Evolutionary conservation across 2,329 filamentous ascomycete species (phyloP).

Genomic region (Diaporthe humulicola): DNA sequence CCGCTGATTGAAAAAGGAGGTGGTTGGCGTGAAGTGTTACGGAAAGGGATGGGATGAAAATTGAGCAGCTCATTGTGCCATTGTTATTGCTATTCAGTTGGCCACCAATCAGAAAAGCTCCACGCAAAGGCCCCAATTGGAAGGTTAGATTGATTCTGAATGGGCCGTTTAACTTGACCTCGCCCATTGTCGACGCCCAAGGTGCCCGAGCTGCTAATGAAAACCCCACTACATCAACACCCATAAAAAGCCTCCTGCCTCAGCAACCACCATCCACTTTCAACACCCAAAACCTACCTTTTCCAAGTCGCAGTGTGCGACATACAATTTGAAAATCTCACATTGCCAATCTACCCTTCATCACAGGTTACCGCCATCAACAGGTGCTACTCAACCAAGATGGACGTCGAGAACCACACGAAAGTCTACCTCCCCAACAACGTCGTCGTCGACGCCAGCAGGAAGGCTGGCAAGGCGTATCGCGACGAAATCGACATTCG

Average conservation of each 20-base stretch:
- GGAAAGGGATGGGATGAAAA: conserved; percentile 8
- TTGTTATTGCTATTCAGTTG: too few species aligned
- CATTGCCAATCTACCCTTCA: background rate
- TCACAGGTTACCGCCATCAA: background rate
- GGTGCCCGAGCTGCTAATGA: background rate
- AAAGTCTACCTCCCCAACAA: conserved; percentile 5
- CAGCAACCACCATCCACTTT: background rate
- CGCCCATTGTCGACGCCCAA: background rate
- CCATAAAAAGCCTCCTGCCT: background rate
- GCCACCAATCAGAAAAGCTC: background rate
- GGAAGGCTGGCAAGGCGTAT: background rate
- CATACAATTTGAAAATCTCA: background rate
- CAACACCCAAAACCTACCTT: background rate
- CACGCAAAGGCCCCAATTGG: too few species aligned
- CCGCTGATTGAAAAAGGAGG: background rate
- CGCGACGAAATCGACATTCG: background rate
- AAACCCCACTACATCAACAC: background rate
- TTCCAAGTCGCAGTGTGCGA: background rate
- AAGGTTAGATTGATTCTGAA: background rate
- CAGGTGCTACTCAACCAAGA: background rate
- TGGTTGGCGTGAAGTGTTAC: background rate
- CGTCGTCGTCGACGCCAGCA: conserved; percentile 7
- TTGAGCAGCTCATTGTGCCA: background rate
- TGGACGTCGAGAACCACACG: conserved; percentile 12
- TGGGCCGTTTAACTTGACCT: background rate